A percentile compares a stretch with the other conserved stretches of the same genome.
Conservation (phyloP, 2,329 filamentous ascomycete species). For the Scytalidium sp. region DNA sequence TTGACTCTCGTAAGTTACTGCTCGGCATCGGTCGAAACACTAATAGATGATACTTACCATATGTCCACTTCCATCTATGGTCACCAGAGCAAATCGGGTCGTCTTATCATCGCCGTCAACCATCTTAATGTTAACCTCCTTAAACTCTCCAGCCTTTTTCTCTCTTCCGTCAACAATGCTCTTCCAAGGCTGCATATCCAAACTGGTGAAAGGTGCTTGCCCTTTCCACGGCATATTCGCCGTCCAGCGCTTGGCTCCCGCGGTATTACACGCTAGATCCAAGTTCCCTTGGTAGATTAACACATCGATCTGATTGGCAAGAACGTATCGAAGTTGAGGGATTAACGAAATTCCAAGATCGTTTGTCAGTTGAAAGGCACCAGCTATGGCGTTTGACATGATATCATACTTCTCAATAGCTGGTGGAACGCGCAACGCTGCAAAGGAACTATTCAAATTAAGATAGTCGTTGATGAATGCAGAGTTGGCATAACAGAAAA, state of each 20-base stretch:
- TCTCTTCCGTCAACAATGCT: constrained; percentile 11
- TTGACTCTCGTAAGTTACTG: background rate
- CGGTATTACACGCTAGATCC: constrained; percentile 55
- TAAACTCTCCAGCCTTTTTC: constrained; percentile 10
- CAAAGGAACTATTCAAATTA: constrained; percentile 30
- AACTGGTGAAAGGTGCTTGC: constrained; percentile 37
- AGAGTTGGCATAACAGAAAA: constrained; percentile 33
- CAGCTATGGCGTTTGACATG: constrained; percentile 39
- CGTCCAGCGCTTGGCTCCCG: constrained; percentile 31
- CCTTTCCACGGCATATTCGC: constrained; percentile 40
- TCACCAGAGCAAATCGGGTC: constrained; percentile 20
- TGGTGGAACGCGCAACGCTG: constrained; percentile 56
- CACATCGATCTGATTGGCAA: constrained; percentile 62
- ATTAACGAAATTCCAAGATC: constrained; percentile 62
- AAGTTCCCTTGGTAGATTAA: constrained; percentile 66
- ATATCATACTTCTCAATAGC: constrained; percentile 45
- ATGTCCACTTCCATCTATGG: constrained; percentile 38
- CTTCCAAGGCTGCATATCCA: constrained; percentile 21
- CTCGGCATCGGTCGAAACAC: background rate
- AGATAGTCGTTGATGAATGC: constrained; percentile 16
- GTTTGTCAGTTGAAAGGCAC: constrained; percentile 42
- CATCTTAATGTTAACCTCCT: constrained; percentile 18
- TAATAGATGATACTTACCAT: constrained; percentile 26
- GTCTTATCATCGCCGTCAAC: constrained; percentile 16
- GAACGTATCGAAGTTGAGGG: constrained; percentile 53